Conservation (phyloP, 73 alveolate genomes). For the Paramecium sonneborni region DNA sequence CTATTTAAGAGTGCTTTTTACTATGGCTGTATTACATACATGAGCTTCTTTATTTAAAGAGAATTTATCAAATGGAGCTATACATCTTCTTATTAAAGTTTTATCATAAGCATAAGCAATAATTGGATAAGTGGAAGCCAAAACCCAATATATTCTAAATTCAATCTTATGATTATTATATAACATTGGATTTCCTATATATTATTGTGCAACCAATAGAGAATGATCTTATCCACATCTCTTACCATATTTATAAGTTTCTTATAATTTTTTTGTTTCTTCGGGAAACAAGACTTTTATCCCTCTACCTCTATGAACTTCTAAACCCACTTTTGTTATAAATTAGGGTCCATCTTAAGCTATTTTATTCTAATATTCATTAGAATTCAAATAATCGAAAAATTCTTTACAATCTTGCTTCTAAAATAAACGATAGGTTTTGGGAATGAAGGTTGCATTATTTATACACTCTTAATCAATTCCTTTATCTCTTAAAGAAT, state of each 20-base stretch:
- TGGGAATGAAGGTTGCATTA: conserved; percentile 52
- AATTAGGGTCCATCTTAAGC: conserved; percentile 55
- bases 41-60: conserved; percentile 12
- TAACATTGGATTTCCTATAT: conserved; percentile 42
- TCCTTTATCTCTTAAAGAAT: not conserved
- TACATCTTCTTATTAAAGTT: conserved; percentile 45
- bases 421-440: conserved; percentile 24
- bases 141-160: conserved; percentile 45
- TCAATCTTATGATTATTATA: conserved; percentile 48
- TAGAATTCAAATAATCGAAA: not conserved
- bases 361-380: not conserved
- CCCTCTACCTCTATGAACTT: conserved; percentile 65
- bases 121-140: conserved; percentile 56
- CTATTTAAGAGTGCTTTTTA: not conserved
- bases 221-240: not conserved
- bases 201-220: conserved; percentile 31
- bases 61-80: conserved; percentile 10
- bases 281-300: conserved; percentile 13
- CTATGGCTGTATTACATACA: conserved; percentile 55
- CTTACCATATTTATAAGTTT: conserved; percentile 13
- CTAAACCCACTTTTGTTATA: conserved; percentile 50
- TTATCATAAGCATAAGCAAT: conserved; percentile 58
- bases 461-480: not conserved
- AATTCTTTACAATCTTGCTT: conserved; percentile 45
- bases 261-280: conserved; percentile 9